These are phyloP conservation scores for Eucalyptus polyanthemos DNA, from an alignment of 345 rosid species.

Conservation along the genomic window DNA sequence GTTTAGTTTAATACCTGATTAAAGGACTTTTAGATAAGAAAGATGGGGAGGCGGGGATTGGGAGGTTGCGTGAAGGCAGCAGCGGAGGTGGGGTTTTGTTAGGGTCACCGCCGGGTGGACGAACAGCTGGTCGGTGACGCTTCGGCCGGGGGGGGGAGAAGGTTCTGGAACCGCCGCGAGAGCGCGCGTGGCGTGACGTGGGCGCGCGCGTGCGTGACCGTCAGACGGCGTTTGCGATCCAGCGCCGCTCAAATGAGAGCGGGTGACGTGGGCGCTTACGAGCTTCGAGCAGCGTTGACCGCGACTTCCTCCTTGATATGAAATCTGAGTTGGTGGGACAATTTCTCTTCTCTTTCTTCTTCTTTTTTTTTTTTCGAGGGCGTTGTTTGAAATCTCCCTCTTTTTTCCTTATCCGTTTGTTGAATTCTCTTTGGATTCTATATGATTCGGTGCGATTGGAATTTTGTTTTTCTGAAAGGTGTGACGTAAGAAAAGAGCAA, in stretches of 20 bases:
- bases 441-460: too few relatives aligned
- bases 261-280: background rate
- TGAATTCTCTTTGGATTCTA: too few relatives aligned
- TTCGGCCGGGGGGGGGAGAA: background rate
- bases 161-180: background rate
- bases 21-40: background rate
- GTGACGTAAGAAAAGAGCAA: too few relatives aligned
- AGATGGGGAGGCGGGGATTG: background rate
- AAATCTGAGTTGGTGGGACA: background rate
- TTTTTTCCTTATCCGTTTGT: too few relatives aligned
- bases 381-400: too few relatives aligned
- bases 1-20: background rate
- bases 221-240: background rate
- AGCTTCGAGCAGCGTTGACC: background rate
- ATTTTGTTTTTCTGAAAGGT: fast-evolving
- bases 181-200: too few relatives aligned
- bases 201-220: background rate
- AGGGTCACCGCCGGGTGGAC: background rate
- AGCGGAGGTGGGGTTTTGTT: background rate
- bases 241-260: background rate
- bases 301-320: background rate
- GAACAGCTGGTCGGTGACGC: background rate
- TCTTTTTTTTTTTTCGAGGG: background rate
- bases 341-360: background rate
- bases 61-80: background rate